These are phyloP conservation scores for Cicer arietinum DNA, from an alignment of 306 rosid species.

Conservation along the genomic window DNA sequence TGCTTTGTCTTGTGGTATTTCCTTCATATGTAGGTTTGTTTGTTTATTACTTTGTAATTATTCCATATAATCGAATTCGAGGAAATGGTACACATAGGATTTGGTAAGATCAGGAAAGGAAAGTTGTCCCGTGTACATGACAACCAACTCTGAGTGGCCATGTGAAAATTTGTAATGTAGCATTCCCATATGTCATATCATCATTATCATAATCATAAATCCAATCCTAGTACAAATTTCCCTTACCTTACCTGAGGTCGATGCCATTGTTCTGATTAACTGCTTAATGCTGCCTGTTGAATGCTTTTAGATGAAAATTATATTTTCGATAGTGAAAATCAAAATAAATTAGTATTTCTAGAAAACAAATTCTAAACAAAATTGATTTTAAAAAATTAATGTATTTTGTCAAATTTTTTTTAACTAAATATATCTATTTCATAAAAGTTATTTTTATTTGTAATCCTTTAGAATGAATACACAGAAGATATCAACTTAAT, in stretches of 20 bases:
- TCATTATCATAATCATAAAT: background rate
- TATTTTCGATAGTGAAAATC: background rate
- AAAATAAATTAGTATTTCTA: no score
- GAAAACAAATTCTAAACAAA: no score
- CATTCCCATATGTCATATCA: conserved; percentile 8
- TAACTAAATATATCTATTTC: no score
- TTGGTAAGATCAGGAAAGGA: conserved; percentile 8
- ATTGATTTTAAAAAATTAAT: no score
- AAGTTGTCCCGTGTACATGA: conserved; percentile 30
- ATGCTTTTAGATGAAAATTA: conserved; percentile 7
- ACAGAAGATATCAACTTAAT: no score
- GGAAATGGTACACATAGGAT: conserved; percentile 4
- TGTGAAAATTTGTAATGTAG: background rate
- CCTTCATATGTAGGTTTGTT: background rate
- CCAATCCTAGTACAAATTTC: conserved; percentile 28
- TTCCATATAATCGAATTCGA: background rate
- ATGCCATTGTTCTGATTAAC: background rate
- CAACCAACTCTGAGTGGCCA: conserved; percentile 22
- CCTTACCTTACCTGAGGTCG: background rate
- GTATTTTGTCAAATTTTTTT: no score
- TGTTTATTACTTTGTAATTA: conserved; percentile 33
- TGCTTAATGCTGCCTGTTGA: conserved; percentile 21
- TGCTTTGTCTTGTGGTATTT: conserved; percentile 25
- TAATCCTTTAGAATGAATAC: no score
- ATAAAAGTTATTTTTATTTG: no score